A percentile compares a stretch with the other conserved stretches of the same genome.
Conservation (phyloP, 768 basidiomycete species). For the Hirschioporus abietinus region DNA sequence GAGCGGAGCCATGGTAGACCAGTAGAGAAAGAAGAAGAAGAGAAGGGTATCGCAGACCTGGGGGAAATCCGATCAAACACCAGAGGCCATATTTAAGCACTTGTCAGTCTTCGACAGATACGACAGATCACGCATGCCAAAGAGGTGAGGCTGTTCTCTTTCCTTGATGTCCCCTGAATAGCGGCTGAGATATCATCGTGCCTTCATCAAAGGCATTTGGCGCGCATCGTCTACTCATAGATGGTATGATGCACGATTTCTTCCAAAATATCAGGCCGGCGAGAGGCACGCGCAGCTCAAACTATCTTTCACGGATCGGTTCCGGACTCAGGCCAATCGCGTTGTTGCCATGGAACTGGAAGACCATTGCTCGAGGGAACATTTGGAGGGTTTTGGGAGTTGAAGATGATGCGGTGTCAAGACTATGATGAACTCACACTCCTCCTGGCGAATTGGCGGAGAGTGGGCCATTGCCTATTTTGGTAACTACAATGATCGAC, state of each 20-base stretch:
- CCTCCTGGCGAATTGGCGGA: neutral
- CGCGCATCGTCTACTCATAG: neutral
- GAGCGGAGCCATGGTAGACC: conserved; percentile 1
- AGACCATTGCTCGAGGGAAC: neutral
- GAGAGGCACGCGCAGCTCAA: neutral
- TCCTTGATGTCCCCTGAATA: neutral
- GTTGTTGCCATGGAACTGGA: neutral
- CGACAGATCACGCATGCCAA: neutral
- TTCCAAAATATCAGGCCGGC: neutral
- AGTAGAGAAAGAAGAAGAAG: neutral
- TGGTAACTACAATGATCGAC: neutral
- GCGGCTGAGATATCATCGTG: neutral
- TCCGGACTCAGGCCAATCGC: neutral
- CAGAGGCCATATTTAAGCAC: neutral
- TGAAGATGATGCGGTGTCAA: neutral
- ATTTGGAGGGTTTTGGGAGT: neutral
- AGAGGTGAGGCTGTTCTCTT: neutral
- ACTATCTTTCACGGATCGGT: neutral
- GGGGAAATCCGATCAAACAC: neutral
- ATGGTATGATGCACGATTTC: neutral
- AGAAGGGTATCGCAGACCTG: neutral
- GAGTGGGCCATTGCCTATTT: neutral
- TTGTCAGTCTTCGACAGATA: neutral
- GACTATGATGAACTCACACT: neutral
- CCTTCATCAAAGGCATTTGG: neutral